Percentiles rank a stretch among this genome's conserved stretches.
phyloP scores from a whole-genome alignment of 2,329 filamentous ascomycete species.

The Grosmannia penicillata region DNA sequence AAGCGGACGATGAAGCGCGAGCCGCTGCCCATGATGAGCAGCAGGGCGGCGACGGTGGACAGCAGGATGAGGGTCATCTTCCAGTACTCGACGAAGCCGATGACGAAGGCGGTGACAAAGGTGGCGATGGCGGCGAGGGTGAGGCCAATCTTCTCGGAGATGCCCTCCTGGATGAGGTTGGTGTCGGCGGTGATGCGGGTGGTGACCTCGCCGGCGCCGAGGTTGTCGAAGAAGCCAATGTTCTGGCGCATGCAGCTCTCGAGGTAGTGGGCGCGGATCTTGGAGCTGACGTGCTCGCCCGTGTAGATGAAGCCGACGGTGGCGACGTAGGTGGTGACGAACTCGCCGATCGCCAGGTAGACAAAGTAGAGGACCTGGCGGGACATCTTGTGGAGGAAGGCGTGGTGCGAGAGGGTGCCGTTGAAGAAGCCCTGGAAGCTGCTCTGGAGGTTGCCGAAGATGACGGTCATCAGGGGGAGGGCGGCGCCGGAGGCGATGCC shows the following conservation, averaged over 20 bases:
- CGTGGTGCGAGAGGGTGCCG: slow-evolving; percentile 26
- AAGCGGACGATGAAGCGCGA: slow-evolving; percentile 66
- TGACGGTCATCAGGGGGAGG: slow-evolving; percentile 64
- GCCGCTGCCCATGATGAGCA: slow-evolving; percentile 60
- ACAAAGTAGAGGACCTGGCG: slow-evolving; percentile 67
- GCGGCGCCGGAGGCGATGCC: slow-evolving; percentile 53
- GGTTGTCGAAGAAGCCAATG: slow-evolving; percentile 84
- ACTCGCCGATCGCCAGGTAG: slow-evolving; percentile 71
- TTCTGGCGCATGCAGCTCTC: slow-evolving; percentile 75
- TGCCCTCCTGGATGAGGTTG: slow-evolving; percentile 83
- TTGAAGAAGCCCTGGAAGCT: slow-evolving; percentile 53
- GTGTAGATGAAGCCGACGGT: slow-evolving; percentile 86
- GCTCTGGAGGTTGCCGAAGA: slow-evolving; percentile 65
- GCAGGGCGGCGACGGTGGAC: slow-evolving; percentile 66
- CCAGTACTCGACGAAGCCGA: slow-evolving; percentile 85
- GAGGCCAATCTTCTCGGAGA: slow-evolving; percentile 77
- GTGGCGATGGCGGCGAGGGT: slow-evolving; percentile 64
- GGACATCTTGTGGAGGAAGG: slow-evolving; percentile 46
- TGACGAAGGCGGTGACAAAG: slow-evolving; percentile 78
- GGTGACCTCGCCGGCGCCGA: slow-evolving; percentile 85
- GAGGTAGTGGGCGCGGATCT: slow-evolving; percentile 73
- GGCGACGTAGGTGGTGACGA: slow-evolving; percentile 60
- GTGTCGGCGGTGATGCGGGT: slow-evolving; percentile 90
- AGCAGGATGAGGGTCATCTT: slow-evolving; percentile 80
- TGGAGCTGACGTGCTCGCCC: slow-evolving; percentile 63